phyloP scores from a whole-genome alignment of 1,139 yeast species.

The Saccharomyces hybrid region DNA sequence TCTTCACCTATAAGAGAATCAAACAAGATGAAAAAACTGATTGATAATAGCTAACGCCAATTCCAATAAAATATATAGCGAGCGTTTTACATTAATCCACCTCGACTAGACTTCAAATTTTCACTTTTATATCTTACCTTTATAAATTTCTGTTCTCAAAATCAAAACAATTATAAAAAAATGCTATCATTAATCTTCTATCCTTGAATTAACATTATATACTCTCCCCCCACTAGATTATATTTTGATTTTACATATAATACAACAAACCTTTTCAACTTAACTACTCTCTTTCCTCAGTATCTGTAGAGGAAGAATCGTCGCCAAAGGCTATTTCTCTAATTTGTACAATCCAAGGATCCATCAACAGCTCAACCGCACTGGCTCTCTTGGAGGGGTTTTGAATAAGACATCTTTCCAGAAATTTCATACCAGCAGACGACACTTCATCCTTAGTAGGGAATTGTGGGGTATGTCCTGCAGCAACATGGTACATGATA shows the following conservation, averaged over 20 bases:
- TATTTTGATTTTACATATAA: not conserved
- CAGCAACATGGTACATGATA: conserved; percentile 95
- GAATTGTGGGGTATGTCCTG: conserved; percentile 83
- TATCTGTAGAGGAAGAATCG: conserved; percentile 1
- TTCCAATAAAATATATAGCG: not conserved
- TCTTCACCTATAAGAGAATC: conserved; percentile 32
- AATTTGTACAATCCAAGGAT: conserved; percentile 83
- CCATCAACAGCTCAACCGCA: conserved; percentile 77
- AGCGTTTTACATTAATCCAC: not conserved
- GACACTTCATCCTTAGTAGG: conserved; percentile 77
- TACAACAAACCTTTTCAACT: not conserved
- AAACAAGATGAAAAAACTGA: conserved; percentile 3
- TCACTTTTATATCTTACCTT: not conserved
- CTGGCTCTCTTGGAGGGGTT: conserved; percentile 75
- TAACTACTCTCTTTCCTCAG: not conserved
- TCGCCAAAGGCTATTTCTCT: conserved; percentile 58
- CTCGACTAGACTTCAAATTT: not conserved
- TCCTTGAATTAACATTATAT: not conserved
- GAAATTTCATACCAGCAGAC: conserved; percentile 60
- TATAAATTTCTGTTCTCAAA: not conserved
- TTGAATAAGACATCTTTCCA: conserved; percentile 70
- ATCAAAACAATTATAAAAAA: not conserved
- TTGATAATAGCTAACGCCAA: not conserved
- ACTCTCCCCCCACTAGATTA: not conserved
- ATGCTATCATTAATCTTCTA: not conserved